Base-by-base conservation (phyloP, 345 rosid species). In the Sisymbrium irio region DNA sequence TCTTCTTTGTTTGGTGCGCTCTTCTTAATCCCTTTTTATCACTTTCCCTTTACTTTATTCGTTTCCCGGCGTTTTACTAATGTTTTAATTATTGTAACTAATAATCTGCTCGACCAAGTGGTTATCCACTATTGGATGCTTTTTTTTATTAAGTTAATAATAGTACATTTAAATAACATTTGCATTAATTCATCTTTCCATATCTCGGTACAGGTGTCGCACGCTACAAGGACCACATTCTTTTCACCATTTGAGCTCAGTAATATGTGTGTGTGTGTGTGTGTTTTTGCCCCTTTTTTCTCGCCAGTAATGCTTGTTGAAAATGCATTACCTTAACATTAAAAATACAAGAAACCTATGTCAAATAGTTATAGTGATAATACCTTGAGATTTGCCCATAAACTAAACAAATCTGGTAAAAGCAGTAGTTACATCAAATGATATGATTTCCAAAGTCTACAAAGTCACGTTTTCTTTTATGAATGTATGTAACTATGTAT, bases 161-260 rank as follows among this genome's bases (percentile, higher is more conserved):
- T 49, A 22, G 14, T n/a, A 61, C n/a, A 44, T 50, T 61, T 9
- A 2, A 40, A 2, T 41, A 56, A 46, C 42, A 36, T 65, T 35
- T 36, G 22, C 22, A 5, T 13, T 20, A 19, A 41, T 62, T 62
- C 40, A 46, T 59, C 37, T 69, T 68, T 53, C 36, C 32, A 44
- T 53, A 76, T 69, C 75, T 77, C 25, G 80, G 44, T 1, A 46
- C 80, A 77, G 66, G 80, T 77, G 80, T 77, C 76, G 76, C 80
- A 77, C 75, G 80, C 80, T 64, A n/a, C 46, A 22, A 53, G 79
- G 79, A 75, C 79, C 79, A 75, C 79, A 51, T 68, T 18, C 32
- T 28, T 53, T 75, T 75, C 56, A 68, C 57, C 11, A 37, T 4
- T n/a, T 62, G 17, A 41, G 66, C 14, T 56, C 40, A 3, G 60